These are phyloP conservation scores for Aspergillus aculeatus DNA, from an alignment of 2,329 filamentous ascomycete species.

Conservation along the genomic window DNA sequence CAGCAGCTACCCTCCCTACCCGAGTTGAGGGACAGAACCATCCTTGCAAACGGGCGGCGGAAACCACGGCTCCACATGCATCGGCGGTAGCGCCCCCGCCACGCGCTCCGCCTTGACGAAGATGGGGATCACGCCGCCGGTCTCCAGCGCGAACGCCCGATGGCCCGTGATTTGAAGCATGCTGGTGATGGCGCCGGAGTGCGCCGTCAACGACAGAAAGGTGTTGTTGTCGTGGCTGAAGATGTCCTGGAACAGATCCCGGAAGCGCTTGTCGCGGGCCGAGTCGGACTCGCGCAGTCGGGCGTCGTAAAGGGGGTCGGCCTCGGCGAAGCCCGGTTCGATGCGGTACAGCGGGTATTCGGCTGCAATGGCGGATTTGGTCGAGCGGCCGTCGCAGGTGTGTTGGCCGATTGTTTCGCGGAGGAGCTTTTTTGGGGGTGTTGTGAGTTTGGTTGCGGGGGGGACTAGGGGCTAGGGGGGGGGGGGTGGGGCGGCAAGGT, in stretches of 20 bases:
- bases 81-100: slow-evolving; percentile 17
- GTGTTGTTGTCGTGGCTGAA: slow-evolving; percentile 49
- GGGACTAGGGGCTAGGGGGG: not conserved
- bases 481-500: not conserved
- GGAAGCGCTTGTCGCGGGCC: slow-evolving; percentile 49
- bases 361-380: slow-evolving; percentile 47
- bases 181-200: slow-evolving; percentile 59
- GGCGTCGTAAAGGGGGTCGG: slow-evolving; percentile 54
- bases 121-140: slow-evolving; percentile 54
- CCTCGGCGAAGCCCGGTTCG: slow-evolving; percentile 54
- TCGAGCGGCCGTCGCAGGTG: slow-evolving; percentile 60
- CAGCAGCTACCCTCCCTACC: too few relatives aligned
- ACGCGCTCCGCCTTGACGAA: slow-evolving; percentile 46
- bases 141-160: slow-evolving; percentile 47
- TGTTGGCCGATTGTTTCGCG: slow-evolving; percentile 61
- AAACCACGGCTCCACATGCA: slow-evolving; percentile 26
- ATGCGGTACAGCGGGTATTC: slow-evolving; percentile 53
- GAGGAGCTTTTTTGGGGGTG: slow-evolving; percentile 39
- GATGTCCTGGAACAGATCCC: slow-evolving; percentile 53
- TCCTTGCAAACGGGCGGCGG: slow-evolving; percentile 23
- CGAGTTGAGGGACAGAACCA: not conserved
- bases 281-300: slow-evolving; percentile 50
- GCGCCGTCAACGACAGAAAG: slow-evolving; percentile 56
- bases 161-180: slow-evolving; percentile 50
- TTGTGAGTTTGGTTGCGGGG: not conserved